Evolutionary conservation across 108 stramenopile species (phyloP).

Genomic region (Cyclostephanos tholiformis): DNA sequence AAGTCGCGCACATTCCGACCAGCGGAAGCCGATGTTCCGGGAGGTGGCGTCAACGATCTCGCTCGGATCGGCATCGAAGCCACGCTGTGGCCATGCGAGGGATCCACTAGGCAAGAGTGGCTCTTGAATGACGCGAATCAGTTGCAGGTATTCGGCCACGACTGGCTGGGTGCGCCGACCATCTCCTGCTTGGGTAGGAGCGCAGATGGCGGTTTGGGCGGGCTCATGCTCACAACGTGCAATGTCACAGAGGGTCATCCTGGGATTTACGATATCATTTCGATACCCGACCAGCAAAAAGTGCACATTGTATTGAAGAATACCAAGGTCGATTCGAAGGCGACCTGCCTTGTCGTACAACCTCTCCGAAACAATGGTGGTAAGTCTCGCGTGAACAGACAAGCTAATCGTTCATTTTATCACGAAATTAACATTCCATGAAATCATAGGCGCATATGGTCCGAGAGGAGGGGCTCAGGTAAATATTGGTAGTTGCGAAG

Average conservation of each 20-base stretch:
- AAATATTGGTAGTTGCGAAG: conserved; percentile 58
- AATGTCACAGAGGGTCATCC: conserved; percentile 35
- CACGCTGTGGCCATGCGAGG: conserved; percentile 88
- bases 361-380: conserved; percentile 65
- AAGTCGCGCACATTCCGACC: conserved; percentile 66
- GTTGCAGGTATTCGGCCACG: conserved; percentile 73
- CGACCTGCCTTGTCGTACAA: conserved; percentile 55
- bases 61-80: conserved; percentile 84
- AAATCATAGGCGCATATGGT: conserved; percentile 61
- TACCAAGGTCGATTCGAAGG: conserved; percentile 20
- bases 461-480: conserved; percentile 76
- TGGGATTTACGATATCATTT: conserved; percentile 57
- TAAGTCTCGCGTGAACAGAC: background rate
- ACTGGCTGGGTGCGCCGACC: conserved; percentile 78
- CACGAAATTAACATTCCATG: background rate
- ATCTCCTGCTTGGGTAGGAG: conserved; percentile 58
- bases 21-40: conserved; percentile 63
- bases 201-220: conserved; percentile 54
- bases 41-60: conserved; percentile 79
- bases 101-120: conserved; percentile 84
- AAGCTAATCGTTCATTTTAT: background rate
- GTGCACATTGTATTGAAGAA: conserved; percentile 33
- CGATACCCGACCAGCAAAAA: conserved; percentile 3
- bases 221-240: conserved; percentile 58
- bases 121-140: conserved; percentile 48